Percentiles rank a stretch among this genome's conserved stretches.
These are phyloP conservation scores for Penicillium psychrosexuale DNA, from an alignment of 2,329 filamentous ascomycete species.

Conservation along the genomic window DNA sequence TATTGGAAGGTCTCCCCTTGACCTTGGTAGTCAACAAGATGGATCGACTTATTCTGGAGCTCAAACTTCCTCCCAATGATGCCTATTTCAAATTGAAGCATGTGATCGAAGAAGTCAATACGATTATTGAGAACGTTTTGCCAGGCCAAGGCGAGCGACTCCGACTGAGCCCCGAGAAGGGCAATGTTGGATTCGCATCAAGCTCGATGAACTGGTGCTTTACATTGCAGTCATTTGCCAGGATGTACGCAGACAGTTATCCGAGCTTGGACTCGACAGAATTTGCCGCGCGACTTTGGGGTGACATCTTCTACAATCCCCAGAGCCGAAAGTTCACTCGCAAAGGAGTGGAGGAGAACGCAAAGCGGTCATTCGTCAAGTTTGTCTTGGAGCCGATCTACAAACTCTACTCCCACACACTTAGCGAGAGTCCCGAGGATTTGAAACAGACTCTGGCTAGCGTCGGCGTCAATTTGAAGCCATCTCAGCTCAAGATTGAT, in stretches of 20 bases:
- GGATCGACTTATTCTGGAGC: slow-evolving; percentile 88
- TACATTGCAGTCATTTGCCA: slow-evolving; percentile 87
- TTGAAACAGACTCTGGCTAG: slow-evolving; percentile 73
- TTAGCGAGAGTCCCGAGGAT: slow-evolving; percentile 84
- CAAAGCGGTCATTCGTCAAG: slow-evolving; percentile 85
- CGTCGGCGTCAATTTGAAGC: slow-evolving; percentile 82
- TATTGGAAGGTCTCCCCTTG: slow-evolving; percentile 82
- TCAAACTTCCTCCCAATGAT: slow-evolving; percentile 89
- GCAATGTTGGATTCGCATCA: slow-evolving; percentile 96
- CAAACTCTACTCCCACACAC: slow-evolving; percentile 92
- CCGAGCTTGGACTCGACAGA: slow-evolving; percentile 76
- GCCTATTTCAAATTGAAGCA: slow-evolving; percentile 99
- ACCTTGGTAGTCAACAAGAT: slow-evolving; percentile 96
- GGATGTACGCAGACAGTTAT: slow-evolving; percentile 91
- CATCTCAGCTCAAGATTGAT: slow-evolving; percentile 85
- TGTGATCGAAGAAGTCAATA: slow-evolving; percentile 98
- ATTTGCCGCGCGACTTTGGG: slow-evolving; percentile 85
- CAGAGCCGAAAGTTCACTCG: slow-evolving; percentile 85
- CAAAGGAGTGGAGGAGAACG: slow-evolving; percentile 74
- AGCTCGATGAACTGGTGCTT: slow-evolving; percentile 96
- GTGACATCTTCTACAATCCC: slow-evolving; percentile 94
- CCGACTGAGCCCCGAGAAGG: slow-evolving; percentile 89
- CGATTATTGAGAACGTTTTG: slow-evolving; percentile 81
- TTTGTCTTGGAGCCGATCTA: slow-evolving; percentile 97
- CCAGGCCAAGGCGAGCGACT: slow-evolving; percentile 75